Evolutionary conservation across 768 basidiomycete genomes (phyloP).

Genomic region (Agrocybe chaxingu): DNA sequence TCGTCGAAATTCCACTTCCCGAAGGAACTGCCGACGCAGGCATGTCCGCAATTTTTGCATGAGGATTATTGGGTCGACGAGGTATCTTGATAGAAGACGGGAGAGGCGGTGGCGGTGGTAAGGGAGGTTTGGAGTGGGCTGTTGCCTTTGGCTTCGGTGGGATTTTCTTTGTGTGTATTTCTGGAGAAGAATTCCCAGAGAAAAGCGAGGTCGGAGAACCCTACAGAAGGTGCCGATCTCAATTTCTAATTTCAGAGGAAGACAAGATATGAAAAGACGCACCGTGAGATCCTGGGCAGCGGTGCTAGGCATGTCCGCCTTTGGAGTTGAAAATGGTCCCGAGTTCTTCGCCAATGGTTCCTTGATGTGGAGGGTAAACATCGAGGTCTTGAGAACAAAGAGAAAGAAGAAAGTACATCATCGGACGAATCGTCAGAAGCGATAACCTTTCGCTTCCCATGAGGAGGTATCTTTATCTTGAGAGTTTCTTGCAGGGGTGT

Average conservation of each 20-base stretch:
- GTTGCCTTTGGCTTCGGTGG: conserved; percentile 1
- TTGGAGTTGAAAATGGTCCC: too few species aligned
- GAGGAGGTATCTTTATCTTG: conserved; percentile 7
- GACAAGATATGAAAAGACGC: too few species aligned
- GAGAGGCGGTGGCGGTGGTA: conserved; percentile 1
- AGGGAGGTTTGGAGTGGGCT: neutral
- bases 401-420: conserved; percentile 3
- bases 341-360: too few species aligned
- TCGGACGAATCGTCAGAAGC: conserved; percentile 9
- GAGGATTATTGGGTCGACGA: conserved; percentile 18
- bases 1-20: conserved; percentile 44
- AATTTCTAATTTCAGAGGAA: too few species aligned
- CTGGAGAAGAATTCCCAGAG: conserved; percentile 13
- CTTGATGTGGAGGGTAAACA: too few species aligned
- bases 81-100: conserved; percentile 13
- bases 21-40: conserved; percentile 9
- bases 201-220: conserved; percentile 1
- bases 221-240: too few species aligned
- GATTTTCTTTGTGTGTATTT: neutral
- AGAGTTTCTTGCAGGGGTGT: conserved; percentile 4
- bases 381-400: too few species aligned
- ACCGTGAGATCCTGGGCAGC: too few species aligned
- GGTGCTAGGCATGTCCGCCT: too few species aligned
- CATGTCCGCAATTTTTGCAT: conserved; percentile 17
- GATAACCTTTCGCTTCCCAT: conserved; percentile 12